Percentiles rank a stretch among this genome's conserved stretches.
Evolutionary conservation across 306 rosid species (phyloP).

Genomic region (Begonia loranthoides): DNA sequence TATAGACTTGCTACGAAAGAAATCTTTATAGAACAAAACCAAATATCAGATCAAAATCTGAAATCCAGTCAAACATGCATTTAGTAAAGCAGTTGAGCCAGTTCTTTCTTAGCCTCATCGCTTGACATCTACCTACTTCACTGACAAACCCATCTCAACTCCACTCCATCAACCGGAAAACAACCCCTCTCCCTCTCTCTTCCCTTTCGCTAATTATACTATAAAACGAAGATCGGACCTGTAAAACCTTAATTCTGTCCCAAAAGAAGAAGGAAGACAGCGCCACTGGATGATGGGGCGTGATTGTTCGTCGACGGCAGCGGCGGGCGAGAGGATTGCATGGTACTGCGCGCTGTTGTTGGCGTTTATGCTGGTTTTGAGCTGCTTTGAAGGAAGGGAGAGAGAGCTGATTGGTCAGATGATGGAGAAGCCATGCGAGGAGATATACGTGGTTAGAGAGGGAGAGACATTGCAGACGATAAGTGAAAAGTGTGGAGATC

Average conservation of each 20-base stretch:
- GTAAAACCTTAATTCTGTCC: too few species aligned
- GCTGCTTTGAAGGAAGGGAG: slow-evolving; percentile 30
- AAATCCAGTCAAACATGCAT: slow-evolving; percentile 1
- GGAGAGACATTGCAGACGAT: slow-evolving; percentile 75
- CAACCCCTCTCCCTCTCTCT: neutral
- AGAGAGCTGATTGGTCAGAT: slow-evolving; percentile 11
- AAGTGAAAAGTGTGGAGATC: slow-evolving; percentile 69
- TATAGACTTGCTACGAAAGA: too few species aligned
- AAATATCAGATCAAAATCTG: too few species aligned
- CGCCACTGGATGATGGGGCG: slow-evolving; percentile 2
- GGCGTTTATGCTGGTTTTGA: slow-evolving; percentile 15
- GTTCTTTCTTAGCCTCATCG: slow-evolving; percentile 3
- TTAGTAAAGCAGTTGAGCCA: slow-evolving; percentile 25
- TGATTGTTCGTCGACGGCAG: slow-evolving; percentile 9
- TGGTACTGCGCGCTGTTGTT: slow-evolving; percentile 24
- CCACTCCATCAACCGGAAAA: slow-evolving; percentile 23
- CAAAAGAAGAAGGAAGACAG: too few species aligned
- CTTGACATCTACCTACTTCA: slow-evolving; percentile 19
- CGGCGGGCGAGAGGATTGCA: slow-evolving; percentile 19
- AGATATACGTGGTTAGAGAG: slow-evolving; percentile 67
- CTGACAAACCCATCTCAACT: slow-evolving; percentile 20
- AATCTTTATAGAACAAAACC: too few species aligned
- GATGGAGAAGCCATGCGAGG: slow-evolving; percentile 41
- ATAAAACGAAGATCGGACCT: neutral
- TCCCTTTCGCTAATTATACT: neutral